Evolutionary conservation across 371 early-diverging fungal species (phyloP).

Genomic region (Massospora cicadina): DNA sequence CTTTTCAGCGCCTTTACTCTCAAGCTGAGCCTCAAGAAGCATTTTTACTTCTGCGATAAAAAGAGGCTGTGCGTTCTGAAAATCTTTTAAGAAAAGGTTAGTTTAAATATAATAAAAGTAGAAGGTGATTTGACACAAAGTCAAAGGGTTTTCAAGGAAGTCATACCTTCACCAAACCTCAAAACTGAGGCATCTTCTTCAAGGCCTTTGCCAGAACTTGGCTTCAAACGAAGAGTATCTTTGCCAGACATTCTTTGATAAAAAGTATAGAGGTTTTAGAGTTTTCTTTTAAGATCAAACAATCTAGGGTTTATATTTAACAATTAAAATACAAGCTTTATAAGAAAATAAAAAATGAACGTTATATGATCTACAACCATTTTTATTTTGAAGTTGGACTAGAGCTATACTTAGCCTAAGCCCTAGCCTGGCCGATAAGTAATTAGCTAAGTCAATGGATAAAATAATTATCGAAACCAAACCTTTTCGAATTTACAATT

Average conservation of each 20-base stretch:
- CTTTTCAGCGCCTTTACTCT: not conserved
- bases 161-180: conserved; percentile 1
- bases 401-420: no score
- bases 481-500: no score
- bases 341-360: not conserved
- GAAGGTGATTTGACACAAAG: not conserved
- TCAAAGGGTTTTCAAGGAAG: not conserved
- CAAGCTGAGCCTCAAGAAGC: not conserved
- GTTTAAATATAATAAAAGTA: not conserved
- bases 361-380: not conserved
- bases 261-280: not conserved
- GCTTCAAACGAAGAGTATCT: not conserved
- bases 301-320: not conserved
- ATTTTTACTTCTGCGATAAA: conserved; percentile 1
- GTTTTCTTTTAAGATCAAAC: no score
- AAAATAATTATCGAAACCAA: no score
- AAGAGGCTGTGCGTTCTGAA: conserved; percentile 2
- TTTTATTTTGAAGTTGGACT: not conserved
- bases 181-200: conserved; percentile 1
- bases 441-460: no score
- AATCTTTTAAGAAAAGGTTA: not conserved
- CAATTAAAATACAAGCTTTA: not conserved
- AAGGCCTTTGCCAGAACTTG: not conserved
- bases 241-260: not conserved
- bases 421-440: no score